phyloP scores from a whole-genome alignment of 1,284 basidiomycete species.

The Ustilago tritici region DNA sequence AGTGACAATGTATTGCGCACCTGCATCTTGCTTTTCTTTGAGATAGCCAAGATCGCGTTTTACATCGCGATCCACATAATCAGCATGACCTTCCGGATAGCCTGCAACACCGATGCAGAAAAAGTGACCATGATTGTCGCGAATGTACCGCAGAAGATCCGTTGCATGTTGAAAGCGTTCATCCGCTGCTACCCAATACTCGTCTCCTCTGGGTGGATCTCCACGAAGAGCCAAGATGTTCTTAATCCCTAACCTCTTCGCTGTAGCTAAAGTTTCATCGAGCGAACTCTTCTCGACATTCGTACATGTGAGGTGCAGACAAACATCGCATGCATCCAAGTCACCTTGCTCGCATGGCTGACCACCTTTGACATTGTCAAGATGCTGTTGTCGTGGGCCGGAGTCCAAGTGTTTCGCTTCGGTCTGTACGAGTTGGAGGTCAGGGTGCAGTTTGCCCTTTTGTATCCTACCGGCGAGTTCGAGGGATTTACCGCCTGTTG shows the following conservation, averaged over 20 bases:
- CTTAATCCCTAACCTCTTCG: constrained; percentile 83
- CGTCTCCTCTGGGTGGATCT: constrained; percentile 91
- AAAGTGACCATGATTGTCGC: constrained; percentile 82
- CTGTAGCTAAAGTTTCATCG: constrained; percentile 83
- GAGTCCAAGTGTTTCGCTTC: constrained; percentile 16
- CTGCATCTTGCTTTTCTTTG: constrained; percentile 91
- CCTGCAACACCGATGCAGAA: constrained; percentile 95
- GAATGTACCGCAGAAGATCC: constrained; percentile 92
- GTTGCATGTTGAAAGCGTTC: constrained; percentile 86
- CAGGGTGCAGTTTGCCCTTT: constrained; percentile 55
- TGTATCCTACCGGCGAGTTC: constrained; percentile 75
- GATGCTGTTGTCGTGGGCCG: constrained; percentile 22
- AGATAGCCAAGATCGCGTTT: constrained; percentile 82
- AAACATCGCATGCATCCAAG: constrained; percentile 84
- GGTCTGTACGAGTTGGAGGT: constrained; percentile 19
- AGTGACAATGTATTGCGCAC: constrained; percentile 94
- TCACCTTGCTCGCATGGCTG: constrained; percentile 71
- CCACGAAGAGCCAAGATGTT: constrained; percentile 88
- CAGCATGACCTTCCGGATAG: constrained; percentile 88
- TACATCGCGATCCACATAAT: constrained; percentile 74
- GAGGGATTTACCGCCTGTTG: constrained; percentile 86
- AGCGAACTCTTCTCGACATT: constrained; percentile 82
- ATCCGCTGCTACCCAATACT: constrained; percentile 89
- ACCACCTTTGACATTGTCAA: constrained; percentile 21
- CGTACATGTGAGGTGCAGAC: constrained; percentile 96